Conservation (phyloP, 139 green algal species). For the Chlorella sp. region DNA sequence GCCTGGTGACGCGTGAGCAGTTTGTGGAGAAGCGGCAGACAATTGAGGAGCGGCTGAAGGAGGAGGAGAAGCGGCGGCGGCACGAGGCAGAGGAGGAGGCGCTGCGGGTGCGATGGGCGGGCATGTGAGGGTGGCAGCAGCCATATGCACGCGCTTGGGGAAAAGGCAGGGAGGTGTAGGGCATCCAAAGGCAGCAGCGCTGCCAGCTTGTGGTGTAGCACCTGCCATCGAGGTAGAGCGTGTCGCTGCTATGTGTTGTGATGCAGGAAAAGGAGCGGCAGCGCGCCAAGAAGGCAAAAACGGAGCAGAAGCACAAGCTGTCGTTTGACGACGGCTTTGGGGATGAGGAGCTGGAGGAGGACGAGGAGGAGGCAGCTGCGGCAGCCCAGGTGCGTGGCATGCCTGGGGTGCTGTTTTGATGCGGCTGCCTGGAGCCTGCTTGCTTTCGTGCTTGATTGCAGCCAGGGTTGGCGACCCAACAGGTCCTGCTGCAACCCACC, state of each 20-base stretch:
- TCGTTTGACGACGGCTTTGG: slow-evolving; percentile 77
- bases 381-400: background rate
- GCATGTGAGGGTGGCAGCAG: too few relatives aligned
- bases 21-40: slow-evolving; percentile 88
- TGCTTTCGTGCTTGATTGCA: background rate
- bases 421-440: background rate
- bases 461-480: background rate
- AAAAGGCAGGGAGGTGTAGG: too few relatives aligned
- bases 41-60: slow-evolving; percentile 71
- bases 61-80: slow-evolving; percentile 56
- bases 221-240: too few relatives aligned
- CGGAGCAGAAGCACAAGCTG: slow-evolving; percentile 74
- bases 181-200: background rate
- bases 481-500: background rate
- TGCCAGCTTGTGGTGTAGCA: background rate
- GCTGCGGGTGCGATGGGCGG: slow-evolving; percentile 19
- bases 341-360: slow-evolving; percentile 58
- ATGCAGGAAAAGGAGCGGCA: slow-evolving; percentile 52
- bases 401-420: too few relatives aligned
- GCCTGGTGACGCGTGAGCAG: slow-evolving; percentile 93
- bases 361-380: slow-evolving; percentile 36
- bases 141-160: too few relatives aligned
- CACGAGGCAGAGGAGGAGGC: slow-evolving; percentile 58
- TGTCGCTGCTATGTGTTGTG: background rate
- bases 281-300: slow-evolving; percentile 50